Evolutionary conservation across 78 protist species (phyloP), one percentile per base, ranked within the genome.

Genomic region (Pigoraptor vietnamica): DNA sequence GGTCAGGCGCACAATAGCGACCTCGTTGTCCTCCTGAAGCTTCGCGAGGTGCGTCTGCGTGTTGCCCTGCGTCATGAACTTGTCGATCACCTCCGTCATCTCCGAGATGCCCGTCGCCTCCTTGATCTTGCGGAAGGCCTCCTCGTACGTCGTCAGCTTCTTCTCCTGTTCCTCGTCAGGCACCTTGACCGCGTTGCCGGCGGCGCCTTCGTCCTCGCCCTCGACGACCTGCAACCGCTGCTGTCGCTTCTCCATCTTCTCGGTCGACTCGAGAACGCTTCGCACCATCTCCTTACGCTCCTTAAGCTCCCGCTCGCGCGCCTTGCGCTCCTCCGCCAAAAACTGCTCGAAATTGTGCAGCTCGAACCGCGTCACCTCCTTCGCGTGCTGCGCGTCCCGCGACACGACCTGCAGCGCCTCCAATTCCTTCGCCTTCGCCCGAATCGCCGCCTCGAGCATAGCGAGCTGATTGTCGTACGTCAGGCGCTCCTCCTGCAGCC

Each of bases 41-140:
- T 24, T 29, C 29, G 23, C 32, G 21, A 94, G 86, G 39, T 32
- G 24, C 36, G 35, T 14, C 81, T 93, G 93, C 36, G 96, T 93
- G n/a, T 92, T 94, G 39, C 89, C 94, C 93, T 94, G 95, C 0
- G 93, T 92, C 79, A 94, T 0, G 90, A 95, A 96, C 82, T 92
- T 92, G 39, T 84, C 39, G 29, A 95, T 91, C 84, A 96, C 96
- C 40, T 94, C 96, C 81, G 92, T 87, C 35, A 95, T 91, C 40
- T 92, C 94, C 9, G 93, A 86, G 48, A 92, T 93, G 37, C 96
- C 96, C 6, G 98, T 96, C 14, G 95, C 98, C 81, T 95, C 96
- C 91, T 94, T 90, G 86, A 96, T 96, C 29, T 86, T 87, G 0
- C 93, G 89, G 91, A 94, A 95, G n/a, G 96, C 95, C 35, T 95